Evolutionary conservation across 164 flowering plant genomes (phyloP).

Genomic region (grape (Vitis vinifera)): DNA sequence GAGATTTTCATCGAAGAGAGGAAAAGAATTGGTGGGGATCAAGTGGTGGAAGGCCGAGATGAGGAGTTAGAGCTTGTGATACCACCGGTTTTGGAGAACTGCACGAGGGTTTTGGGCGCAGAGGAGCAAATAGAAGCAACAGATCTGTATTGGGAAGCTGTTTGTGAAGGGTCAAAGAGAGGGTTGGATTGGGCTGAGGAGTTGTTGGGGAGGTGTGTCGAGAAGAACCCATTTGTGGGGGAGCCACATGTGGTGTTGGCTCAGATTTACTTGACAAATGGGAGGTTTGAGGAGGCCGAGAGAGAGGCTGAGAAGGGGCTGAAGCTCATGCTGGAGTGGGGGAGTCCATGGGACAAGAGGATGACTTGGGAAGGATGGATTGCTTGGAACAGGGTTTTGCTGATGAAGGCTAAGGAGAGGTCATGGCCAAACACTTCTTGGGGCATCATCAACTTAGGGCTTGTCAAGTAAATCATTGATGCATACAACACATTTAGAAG

Average conservation of each 20-base stretch:
- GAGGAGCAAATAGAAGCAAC: conserved; percentile 69
- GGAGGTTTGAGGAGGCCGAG: conserved; percentile 77
- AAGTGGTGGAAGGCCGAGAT: conserved; percentile 31
- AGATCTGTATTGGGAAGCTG: conserved; percentile 89
- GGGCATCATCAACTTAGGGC: conserved; percentile 92
- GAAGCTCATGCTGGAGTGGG: conserved; percentile 71
- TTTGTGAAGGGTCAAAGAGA: conserved; percentile 32
- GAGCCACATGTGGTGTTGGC: conserved; percentile 79
- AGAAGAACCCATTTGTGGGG: conserved; percentile 91
- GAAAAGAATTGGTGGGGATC: conserved; percentile 4
- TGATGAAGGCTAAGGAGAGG: conserved; percentile 77
- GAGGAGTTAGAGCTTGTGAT: conserved; percentile 74
- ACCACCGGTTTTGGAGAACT: conserved; percentile 74
- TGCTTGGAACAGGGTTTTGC: conserved; percentile 12
- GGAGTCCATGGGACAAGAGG: too few relatives aligned
- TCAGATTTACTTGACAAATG: conserved; percentile 62
- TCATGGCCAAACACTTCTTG: conserved; percentile 76
- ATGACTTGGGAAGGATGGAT: too few relatives aligned
- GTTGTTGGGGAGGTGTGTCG: conserved; percentile 50
- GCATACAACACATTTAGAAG: too few relatives aligned
- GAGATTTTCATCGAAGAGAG: too few relatives aligned
- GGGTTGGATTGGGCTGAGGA: conserved; percentile 57
- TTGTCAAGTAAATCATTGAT: conserved; percentile 40
- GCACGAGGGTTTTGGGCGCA: conserved; percentile 65
- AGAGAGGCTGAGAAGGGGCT: conserved; percentile 71